Evolutionary conservation across 2,329 filamentous ascomycete species (phyloP).

Genomic region (Aureobasidium sp.): DNA sequence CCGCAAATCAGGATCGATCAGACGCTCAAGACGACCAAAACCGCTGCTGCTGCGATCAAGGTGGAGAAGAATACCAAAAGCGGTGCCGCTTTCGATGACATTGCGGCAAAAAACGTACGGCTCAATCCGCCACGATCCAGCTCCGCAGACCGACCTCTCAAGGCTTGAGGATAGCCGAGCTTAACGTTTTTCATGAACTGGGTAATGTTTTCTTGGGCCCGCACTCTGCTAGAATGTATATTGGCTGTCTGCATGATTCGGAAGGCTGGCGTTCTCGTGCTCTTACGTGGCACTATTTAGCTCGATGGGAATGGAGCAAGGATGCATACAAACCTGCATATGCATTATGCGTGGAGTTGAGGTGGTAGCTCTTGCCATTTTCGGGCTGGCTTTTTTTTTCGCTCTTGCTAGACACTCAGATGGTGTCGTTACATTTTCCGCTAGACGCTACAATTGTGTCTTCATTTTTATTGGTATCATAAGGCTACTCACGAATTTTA

Average conservation of each 20-base stretch:
- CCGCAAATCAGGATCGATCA: constrained; percentile 14
- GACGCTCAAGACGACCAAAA: constrained; percentile 9
- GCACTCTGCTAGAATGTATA: neutral
- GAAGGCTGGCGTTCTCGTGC: neutral
- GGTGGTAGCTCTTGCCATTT: constrained; percentile 5
- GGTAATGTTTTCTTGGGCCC: neutral
- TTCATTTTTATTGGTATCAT: neutral
- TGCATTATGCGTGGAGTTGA: constrained; percentile 3
- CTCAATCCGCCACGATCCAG: constrained; percentile 6
- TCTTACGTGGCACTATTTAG: neutral
- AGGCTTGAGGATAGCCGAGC: neutral
- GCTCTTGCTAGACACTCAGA: neutral
- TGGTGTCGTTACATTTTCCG: neutral
- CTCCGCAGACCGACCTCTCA: neutral
- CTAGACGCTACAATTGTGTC: neutral
- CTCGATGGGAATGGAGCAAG: neutral
- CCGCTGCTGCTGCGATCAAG: neutral
- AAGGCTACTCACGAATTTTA: neutral
- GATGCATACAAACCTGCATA: constrained; percentile 1
- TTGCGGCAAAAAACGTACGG: constrained; percentile 1
- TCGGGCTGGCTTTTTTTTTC: constrained; percentile 1
- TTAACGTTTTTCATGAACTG: constrained; percentile 6
- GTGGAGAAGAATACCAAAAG: constrained; percentile 10
- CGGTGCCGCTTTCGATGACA: constrained; percentile 6
- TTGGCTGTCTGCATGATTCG: constrained; percentile 2